These are phyloP conservation scores for Neoscytalidium dimidiatum DNA, from an alignment of 2,329 filamentous ascomycete species.

Conservation along the genomic window DNA sequence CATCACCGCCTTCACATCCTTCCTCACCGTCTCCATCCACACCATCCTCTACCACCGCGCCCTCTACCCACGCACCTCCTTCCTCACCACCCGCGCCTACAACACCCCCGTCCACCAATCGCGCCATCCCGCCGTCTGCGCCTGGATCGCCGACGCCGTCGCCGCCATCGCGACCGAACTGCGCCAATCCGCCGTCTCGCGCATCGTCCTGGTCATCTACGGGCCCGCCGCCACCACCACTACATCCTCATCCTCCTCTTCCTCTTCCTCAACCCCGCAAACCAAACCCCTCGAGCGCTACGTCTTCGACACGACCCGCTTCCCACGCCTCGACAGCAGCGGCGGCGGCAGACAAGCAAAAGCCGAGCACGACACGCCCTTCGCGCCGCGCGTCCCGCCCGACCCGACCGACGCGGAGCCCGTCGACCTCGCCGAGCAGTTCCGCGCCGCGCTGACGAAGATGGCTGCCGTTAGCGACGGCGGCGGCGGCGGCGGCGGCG, in stretches of 20 bases:
- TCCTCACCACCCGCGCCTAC: slow-evolving; percentile 77
- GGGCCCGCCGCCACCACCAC: slow-evolving; percentile 25
- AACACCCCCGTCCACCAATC: slow-evolving; percentile 83
- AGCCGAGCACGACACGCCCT: neutral
- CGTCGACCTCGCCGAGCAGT: slow-evolving; percentile 68
- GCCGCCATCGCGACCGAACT: slow-evolving; percentile 71
- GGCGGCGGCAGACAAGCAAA: no score
- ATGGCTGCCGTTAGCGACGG: slow-evolving; percentile 60
- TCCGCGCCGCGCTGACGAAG: slow-evolving; percentile 66
- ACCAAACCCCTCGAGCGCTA: slow-evolving; percentile 57
- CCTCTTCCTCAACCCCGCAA: no score
- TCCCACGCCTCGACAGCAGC: slow-evolving; percentile 49
- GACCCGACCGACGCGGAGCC: slow-evolving; percentile 27
- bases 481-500: slow-evolving; percentile 60
- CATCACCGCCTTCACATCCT: slow-evolving; percentile 71
- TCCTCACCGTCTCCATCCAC: slow-evolving; percentile 81
- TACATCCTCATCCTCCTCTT: no score
- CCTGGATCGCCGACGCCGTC: slow-evolving; percentile 82
- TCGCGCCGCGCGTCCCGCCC: neutral
- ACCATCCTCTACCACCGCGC: slow-evolving; percentile 80
- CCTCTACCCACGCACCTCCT: slow-evolving; percentile 77
- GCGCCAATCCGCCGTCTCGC: slow-evolving; percentile 55
- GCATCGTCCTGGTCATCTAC: slow-evolving; percentile 60
- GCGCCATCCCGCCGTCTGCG: slow-evolving; percentile 80
- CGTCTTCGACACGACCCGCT: slow-evolving; percentile 60